Percentiles rank a stretch among this genome's conserved stretches.
phyloP scores from a whole-genome alignment of 768 basidiomycete species.

The Kwoniella bestiolae region DNA sequence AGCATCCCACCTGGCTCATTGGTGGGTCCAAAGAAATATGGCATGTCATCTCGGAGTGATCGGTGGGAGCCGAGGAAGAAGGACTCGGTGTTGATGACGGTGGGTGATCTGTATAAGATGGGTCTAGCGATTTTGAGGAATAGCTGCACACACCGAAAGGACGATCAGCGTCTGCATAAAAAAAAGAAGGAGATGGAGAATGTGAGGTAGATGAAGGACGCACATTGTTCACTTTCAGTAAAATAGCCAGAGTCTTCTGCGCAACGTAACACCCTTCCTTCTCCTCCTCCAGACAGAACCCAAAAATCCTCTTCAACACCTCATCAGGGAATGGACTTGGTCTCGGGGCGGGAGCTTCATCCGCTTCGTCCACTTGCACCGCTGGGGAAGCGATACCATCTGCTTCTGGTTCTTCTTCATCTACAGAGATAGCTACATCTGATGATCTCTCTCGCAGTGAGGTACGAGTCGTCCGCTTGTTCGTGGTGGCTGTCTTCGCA shows the following conservation, averaged over 20 bases:
- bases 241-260: background rate
- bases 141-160: background rate
- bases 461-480: too few species aligned
- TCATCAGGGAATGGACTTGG: background rate
- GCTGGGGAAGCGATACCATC: too few species aligned
- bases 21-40: background rate
- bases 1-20: background rate
- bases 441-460: too few species aligned
- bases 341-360: background rate
- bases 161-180: too few species aligned
- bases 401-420: too few species aligned
- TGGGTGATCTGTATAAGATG: conserved; percentile 8
- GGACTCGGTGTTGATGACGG: conserved; percentile 27
- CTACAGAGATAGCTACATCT: too few species aligned
- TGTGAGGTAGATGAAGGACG: background rate
- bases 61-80: conserved; percentile 5
- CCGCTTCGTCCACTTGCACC: too few species aligned
- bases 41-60: background rate
- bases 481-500: too few species aligned
- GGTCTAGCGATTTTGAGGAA: background rate
- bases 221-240: background rate
- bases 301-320: background rate
- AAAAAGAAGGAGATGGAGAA: too few species aligned
- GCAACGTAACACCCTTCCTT: background rate
- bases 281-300: background rate